phyloP scores from a whole-genome alignment of 1,284 basidiomycete species.

The Papiliotrema nemorosa region DNA sequence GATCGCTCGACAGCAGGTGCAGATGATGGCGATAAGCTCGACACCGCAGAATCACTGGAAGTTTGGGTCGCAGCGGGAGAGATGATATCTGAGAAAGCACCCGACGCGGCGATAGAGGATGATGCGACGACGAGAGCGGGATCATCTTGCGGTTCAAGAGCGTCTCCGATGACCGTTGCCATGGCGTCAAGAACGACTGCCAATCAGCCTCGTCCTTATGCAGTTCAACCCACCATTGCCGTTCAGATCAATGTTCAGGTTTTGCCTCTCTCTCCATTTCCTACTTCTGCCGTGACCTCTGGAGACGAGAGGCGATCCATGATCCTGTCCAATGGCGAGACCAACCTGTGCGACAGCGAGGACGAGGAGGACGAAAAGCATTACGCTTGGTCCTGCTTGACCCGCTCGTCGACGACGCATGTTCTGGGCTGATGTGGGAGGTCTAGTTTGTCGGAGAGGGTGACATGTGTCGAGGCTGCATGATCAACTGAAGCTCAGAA shows the following conservation, averaged over 20 bases:
- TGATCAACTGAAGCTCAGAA: not conserved
- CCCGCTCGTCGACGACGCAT: slow-evolving; percentile 1
- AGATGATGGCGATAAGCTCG: not conserved
- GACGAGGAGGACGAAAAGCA: not conserved
- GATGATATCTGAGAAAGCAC: not conserved
- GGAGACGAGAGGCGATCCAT: not conserved
- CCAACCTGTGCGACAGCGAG: not conserved
- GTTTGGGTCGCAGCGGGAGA: not conserved
- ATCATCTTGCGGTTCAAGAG: not conserved
- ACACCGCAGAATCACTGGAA: not conserved
- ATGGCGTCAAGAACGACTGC: not conserved
- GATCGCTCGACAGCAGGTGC: not conserved
- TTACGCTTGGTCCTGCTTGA: not conserved
- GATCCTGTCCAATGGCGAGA: not conserved
- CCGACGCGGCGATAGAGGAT: not conserved
- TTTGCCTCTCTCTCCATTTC: slow-evolving; percentile 4
- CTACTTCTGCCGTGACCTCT: not conserved
- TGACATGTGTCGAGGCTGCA: not conserved
- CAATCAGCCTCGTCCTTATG: not conserved
- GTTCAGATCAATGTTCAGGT: not conserved
- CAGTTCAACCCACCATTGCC: not conserved
- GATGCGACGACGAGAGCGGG: not conserved
- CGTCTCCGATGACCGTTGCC: not conserved
- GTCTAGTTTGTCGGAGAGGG: not conserved
- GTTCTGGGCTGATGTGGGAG: not conserved